Percentiles rank a stretch among this genome's conserved stretches.
Conservation (phyloP, 345 rosid species). For the Lepidium didymum region DNA sequence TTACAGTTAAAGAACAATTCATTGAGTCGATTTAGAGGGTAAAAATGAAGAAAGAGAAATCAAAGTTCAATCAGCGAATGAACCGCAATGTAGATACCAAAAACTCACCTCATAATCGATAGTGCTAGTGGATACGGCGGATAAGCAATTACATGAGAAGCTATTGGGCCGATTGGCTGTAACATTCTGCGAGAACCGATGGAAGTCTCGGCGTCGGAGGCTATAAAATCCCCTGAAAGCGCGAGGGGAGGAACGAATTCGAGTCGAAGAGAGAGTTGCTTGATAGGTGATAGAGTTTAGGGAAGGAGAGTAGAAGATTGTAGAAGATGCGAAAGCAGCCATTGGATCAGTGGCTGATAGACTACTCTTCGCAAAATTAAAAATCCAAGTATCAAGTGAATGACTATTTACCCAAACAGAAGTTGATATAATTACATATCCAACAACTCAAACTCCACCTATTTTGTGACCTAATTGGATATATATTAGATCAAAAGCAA, state of each 20-base stretch:
- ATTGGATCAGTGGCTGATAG: no score
- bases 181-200: slow-evolving; percentile 9
- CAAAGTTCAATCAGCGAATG: not conserved
- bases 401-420: no score
- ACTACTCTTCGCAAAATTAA: no score
- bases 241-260: slow-evolving; percentile 6
- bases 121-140: slow-evolving; percentile 39
- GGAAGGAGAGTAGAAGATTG: slow-evolving; percentile 24
- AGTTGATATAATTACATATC: no score
- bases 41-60: not conserved
- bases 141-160: slow-evolving; percentile 41
- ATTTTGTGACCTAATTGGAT: no score
- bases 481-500: slow-evolving; percentile 13
- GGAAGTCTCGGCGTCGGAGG: slow-evolving; percentile 12
- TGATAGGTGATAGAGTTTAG: slow-evolving; percentile 15
- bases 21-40: not conserved
- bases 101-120: slow-evolving; percentile 45
- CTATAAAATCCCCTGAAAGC: slow-evolving; percentile 12
- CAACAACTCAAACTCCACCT: no score
- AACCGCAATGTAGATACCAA: not conserved
- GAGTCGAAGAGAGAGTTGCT: not conserved
- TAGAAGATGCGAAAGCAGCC: slow-evolving; percentile 20
- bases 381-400: no score
- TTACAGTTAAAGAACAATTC: not conserved
- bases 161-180: slow-evolving; percentile 16